Evolutionary conservation across 176 grass and related monocot genomes (phyloP).

Genomic region (Cocos nucifera): DNA sequence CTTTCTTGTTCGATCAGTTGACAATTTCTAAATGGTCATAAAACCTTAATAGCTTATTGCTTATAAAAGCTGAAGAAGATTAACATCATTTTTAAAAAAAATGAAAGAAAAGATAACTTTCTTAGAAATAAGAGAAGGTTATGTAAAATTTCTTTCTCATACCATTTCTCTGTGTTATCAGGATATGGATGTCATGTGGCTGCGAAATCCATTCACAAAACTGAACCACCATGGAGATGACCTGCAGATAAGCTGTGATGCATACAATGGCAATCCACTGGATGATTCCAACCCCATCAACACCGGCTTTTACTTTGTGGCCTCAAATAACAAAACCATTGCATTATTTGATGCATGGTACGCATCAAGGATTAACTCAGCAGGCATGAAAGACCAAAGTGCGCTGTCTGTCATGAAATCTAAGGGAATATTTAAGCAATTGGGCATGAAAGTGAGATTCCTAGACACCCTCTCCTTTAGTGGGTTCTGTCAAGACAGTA

Average conservation of each 20-base stretch:
- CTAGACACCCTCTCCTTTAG: conserved; percentile 59
- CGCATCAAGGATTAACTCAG: conserved; percentile 17
- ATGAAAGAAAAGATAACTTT: too few species aligned
- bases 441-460: conserved; percentile 44
- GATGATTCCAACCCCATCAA: conserved; percentile 42
- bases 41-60: too few species aligned
- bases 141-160: too few species aligned
- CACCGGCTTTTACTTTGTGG: conserved; percentile 43
- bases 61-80: too few species aligned
- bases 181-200: conserved; percentile 68
- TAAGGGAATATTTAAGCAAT: conserved; percentile 21
- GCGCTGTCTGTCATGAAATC: conserved; percentile 53
- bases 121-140: too few species aligned
- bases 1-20: too few species aligned
- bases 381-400: conserved; percentile 44
- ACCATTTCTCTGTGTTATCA: conserved; percentile 7
- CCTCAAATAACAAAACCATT: conserved; percentile 31
- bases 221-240: conserved; percentile 23
- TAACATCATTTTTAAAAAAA: too few species aligned
- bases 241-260: conserved; percentile 58
- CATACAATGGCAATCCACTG: conserved; percentile 35
- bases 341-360: conserved; percentile 44
- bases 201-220: conserved; percentile 48
- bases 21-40: too few species aligned
- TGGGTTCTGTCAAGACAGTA: conserved; percentile 53